Conservation (phyloP, 2,329 filamentous ascomycete genomes). For the Akanthomyces lecanii region DNA sequence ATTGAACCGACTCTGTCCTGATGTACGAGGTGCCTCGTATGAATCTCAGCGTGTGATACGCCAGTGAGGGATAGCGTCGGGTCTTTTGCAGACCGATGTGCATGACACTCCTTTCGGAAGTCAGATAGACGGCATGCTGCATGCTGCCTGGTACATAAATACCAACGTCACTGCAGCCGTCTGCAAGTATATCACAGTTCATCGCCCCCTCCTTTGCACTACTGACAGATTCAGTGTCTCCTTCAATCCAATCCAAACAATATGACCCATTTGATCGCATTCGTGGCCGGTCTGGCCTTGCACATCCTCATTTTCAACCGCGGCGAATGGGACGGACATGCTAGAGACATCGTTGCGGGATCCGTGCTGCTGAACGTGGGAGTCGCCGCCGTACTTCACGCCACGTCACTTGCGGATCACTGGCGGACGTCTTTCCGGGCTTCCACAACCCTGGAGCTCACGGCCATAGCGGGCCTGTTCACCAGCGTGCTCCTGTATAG, state of each 20-base stretch:
- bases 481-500: slow-evolving; percentile 23
- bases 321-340: slow-evolving; percentile 27
- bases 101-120: too few relatives aligned
- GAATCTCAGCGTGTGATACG: too few relatives aligned
- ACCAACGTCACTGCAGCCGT: neutral
- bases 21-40: too few relatives aligned
- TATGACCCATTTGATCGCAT: slow-evolving; percentile 7
- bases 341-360: slow-evolving; percentile 17
- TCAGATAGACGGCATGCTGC: neutral
- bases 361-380: neutral
- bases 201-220: neutral
- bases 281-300: slow-evolving; percentile 14
- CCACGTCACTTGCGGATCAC: neutral
- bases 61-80: too few relatives aligned
- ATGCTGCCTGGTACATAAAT: neutral
- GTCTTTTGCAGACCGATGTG: too few relatives aligned
- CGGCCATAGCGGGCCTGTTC: slow-evolving; percentile 16
- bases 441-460: neutral
- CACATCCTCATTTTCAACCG: slow-evolving; percentile 23
- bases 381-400: neutral
- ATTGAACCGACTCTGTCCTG: too few relatives aligned
- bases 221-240: too few relatives aligned
- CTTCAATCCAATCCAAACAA: neutral
- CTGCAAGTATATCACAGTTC: neutral
- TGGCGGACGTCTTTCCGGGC: neutral